Evolutionary conservation across 2,329 filamentous ascomycete species (phyloP), one percentile per base, ranked within the genome.

Genomic region (Purpureocillium takamizusanense): DNA sequence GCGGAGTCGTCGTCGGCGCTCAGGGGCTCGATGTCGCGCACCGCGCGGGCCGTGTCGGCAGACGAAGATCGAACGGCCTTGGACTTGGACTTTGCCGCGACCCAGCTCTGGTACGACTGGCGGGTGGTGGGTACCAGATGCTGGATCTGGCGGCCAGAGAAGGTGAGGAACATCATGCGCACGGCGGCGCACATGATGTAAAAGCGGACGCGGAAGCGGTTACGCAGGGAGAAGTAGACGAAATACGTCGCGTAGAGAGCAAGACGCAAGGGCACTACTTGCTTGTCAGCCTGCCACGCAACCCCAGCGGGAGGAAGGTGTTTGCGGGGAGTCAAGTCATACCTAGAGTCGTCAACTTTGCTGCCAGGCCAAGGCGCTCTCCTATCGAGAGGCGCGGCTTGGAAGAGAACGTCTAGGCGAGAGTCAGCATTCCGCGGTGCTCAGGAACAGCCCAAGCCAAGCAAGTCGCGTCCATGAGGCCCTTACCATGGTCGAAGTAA

Each of bases 131-230:
- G 44, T 11, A 39, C 12, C 3, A 53, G n/a, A 16, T 37, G 42
- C 34, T 55, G 53, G 11, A 52, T 36, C 27, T 55, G 44, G 12
- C 46, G 47, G 31, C 42, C 44, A 1, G 42, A 46, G 27, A 55
- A 42, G 11, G 39, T 44, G n/a, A 33, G 36, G 16, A 55, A 43
- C 7, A 41, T 31, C 12, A 49, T 38, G 11, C 45, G 40, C 7
- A 48, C 33, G 4, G 35, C 13, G 27, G 51, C 50, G 39, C 45
- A 47, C 3, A 40, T 4, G 1, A 49, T 12, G 30, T 41, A 51
- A 14, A 35, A 27, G 10, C 42, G 40, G 11, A 43, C n/a, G 7
- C 36, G 38, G 21, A 54, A 36, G 31, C 43, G 39, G 15, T 48
- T 38, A 7, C 42, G 36, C 27, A 46, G 15, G 7, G 51, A 45